phyloP scores from a whole-genome alignment of 176 grass and related monocot genomes.

The Saccharum officinarum region DNA sequence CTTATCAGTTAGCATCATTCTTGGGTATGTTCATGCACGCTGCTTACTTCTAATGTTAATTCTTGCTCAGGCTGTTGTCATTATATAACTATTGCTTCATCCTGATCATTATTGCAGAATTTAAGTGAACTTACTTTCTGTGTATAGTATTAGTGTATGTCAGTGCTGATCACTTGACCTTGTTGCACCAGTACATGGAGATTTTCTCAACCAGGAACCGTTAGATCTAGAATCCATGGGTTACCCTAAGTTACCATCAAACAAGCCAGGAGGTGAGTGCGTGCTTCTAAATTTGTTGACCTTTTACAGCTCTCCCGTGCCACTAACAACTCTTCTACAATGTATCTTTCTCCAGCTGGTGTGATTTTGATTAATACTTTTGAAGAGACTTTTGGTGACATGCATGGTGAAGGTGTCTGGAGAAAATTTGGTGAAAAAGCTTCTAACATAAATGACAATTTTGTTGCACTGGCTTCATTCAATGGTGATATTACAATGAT shows the following conservation, averaged over 20 bases:
- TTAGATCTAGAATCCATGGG: too few relatives aligned
- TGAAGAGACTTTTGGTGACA: too few relatives aligned
- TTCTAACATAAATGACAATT: background rate
- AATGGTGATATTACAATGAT: background rate
- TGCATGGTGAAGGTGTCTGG: background rate
- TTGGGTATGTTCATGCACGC: background rate
- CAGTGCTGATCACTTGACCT: too few relatives aligned
- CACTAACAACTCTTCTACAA: too few relatives aligned
- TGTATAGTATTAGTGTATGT: background rate
- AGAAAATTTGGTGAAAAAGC: background rate
- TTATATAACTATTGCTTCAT: background rate
- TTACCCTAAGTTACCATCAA: too few relatives aligned
- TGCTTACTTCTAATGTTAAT: background rate
- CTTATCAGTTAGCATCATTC: background rate
- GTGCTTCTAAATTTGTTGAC: too few relatives aligned
- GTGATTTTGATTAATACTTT: too few relatives aligned
- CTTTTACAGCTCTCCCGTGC: too few relatives aligned
- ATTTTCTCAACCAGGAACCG: too few relatives aligned
- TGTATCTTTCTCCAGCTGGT: too few relatives aligned
- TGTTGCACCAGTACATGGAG: too few relatives aligned
- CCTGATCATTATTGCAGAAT: background rate
- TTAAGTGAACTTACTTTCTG: background rate
- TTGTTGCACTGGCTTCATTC: slow-evolving; percentile 12
- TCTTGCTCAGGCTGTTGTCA: background rate
- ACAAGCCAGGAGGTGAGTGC: too few relatives aligned